Percentiles rank a stretch among this genome's conserved stretches.
Evolutionary conservation across 75 land plant genomes (phyloP).

Genomic region (Isoetes taiwanensis): DNA sequence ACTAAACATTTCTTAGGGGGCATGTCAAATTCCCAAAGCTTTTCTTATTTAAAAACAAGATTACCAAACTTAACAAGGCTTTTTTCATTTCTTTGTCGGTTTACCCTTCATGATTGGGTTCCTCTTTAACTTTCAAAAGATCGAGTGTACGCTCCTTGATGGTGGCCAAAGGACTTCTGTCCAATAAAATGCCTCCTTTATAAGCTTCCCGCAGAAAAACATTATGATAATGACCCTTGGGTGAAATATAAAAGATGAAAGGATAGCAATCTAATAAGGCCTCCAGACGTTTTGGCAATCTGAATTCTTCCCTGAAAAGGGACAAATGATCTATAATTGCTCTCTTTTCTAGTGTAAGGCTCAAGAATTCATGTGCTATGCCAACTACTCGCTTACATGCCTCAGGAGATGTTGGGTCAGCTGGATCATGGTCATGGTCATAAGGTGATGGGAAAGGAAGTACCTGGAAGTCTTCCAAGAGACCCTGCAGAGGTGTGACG

Average conservation of each 20-base stretch:
- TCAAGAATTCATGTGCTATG: constrained; percentile 56
- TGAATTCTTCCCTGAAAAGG: constrained; percentile 47
- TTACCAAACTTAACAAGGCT: no score
- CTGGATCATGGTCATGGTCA: constrained; percentile 46
- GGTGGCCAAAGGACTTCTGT: constrained; percentile 42
- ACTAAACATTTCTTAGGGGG: no score
- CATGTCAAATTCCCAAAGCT: no score
- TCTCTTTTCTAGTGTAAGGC: constrained; percentile 63
- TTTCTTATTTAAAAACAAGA: no score
- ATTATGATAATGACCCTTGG: constrained; percentile 58
- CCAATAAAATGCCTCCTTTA: constrained; percentile 25
- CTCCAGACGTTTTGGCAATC: constrained; percentile 43
- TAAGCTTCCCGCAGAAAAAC: constrained; percentile 62
- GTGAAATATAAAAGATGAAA: constrained; percentile 58
- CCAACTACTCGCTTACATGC: constrained; percentile 62
- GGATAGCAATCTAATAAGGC: constrained; percentile 30
- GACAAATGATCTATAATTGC: constrained; percentile 55
- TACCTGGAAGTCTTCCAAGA: no score
- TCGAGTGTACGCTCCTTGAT: no score
- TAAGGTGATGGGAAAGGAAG: constrained; percentile 76
- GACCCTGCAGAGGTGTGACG: constrained; percentile 55
- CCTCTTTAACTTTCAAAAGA: no score
- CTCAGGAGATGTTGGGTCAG: constrained; percentile 49
- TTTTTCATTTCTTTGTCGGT: no score
- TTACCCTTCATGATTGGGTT: no score